Evolutionary conservation across 2,329 filamentous ascomycete genomes (phyloP).

Genomic region (Sporothrix sp.): DNA sequence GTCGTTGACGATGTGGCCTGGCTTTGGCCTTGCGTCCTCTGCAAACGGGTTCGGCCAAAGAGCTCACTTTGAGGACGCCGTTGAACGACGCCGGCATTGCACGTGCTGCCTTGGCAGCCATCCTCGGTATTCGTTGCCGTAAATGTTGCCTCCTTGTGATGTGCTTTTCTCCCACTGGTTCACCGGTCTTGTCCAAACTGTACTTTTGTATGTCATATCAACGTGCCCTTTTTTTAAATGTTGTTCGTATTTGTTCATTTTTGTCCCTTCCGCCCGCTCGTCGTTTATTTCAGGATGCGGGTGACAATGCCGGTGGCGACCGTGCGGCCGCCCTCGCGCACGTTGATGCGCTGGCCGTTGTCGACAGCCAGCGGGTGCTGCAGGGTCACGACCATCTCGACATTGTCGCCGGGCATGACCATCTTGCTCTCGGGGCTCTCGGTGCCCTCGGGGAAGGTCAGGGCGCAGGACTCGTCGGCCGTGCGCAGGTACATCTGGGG

Average conservation of each 20-base stretch:
- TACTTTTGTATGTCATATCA: not conserved
- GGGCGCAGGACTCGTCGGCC: slow-evolving; percentile 66
- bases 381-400: slow-evolving; percentile 89
- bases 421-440: slow-evolving; percentile 64
- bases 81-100: not conserved
- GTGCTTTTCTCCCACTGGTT: not conserved
- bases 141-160: not conserved
- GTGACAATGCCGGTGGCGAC: slow-evolving; percentile 78
- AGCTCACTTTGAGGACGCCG: not conserved
- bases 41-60: not conserved
- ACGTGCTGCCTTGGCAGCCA: not conserved
- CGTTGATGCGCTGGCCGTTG: slow-evolving; percentile 90
- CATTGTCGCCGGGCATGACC: slow-evolving; percentile 97
- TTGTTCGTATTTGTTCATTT: not conserved
- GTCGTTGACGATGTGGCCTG: not conserved
- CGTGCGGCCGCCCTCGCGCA: slow-evolving; percentile 90
- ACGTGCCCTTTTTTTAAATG: slow-evolving; percentile 2
- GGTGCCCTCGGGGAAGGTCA: slow-evolving; percentile 79
- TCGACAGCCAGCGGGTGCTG: slow-evolving; percentile 81
- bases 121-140: not conserved
- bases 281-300: slow-evolving; percentile 49
- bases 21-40: not conserved
- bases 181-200: slow-evolving; percentile 8
- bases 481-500: slow-evolving; percentile 95
- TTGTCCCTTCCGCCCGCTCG: not conserved